Evolutionary conservation across 2,329 filamentous ascomycete species (phyloP).

Genomic region (Cercospora canescens): DNA sequence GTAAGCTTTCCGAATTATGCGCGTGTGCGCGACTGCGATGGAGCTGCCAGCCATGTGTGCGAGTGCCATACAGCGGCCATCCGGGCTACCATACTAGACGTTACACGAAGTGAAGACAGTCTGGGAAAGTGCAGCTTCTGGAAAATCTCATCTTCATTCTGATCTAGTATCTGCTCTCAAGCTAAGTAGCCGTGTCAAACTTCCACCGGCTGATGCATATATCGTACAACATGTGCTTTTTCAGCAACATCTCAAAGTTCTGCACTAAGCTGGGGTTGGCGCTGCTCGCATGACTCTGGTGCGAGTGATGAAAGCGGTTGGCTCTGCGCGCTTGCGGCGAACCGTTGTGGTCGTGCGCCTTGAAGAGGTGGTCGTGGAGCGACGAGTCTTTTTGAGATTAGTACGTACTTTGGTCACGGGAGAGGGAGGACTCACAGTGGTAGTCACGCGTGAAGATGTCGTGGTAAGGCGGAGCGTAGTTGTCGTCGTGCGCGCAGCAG

Average conservation of each 20-base stretch:
- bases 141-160: not conserved
- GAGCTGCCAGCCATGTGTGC: too few relatives aligned
- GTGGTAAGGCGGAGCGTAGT: not conserved
- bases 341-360: conserved; percentile 14
- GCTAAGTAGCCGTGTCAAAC: not conserved
- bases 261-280: not conserved
- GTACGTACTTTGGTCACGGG: not conserved
- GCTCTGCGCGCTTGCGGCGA: conserved; percentile 5
- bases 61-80: not conserved
- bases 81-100: not conserved
- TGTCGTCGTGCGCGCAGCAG: not conserved
- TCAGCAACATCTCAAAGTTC: not conserved
- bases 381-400: not conserved
- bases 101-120: not conserved
- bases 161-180: not conserved
- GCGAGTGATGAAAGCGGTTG: conserved; percentile 2
- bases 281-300: not conserved
- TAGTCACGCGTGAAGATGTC: not conserved
- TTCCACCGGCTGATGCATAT: not conserved
- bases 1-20: not conserved
- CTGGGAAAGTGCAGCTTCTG: not conserved
- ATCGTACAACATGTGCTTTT: not conserved
- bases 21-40: too few relatives aligned
- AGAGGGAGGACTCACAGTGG: not conserved
- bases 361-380: not conserved